Evolutionary conservation across 345 rosid genomes (phyloP).

Genomic region (Euphorbia peplus): DNA sequence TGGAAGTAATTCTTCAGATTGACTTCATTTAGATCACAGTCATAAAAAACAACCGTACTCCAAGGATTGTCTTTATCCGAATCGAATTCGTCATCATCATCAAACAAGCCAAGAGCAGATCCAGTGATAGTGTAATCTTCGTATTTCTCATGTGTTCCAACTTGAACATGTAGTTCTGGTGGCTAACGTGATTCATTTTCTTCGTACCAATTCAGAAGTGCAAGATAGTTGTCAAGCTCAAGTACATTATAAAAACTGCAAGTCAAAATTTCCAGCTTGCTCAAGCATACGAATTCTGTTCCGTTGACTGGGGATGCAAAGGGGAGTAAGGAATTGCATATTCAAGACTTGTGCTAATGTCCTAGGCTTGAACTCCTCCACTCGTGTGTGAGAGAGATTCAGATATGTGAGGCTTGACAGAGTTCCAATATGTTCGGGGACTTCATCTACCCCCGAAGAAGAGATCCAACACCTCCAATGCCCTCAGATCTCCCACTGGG

Average conservation of each 20-base stretch:
- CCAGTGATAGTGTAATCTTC: too few relatives aligned
- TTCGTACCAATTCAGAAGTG: neutral
- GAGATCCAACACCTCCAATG: conserved; percentile 19
- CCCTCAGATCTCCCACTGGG: conserved; percentile 9
- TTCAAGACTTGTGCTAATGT: conserved; percentile 7
- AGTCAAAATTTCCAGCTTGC: neutral
- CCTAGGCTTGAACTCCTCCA: neutral
- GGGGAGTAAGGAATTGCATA: conserved; percentile 7
- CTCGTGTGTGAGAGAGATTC: neutral
- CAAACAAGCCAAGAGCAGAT: too few relatives aligned
- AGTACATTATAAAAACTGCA: neutral
- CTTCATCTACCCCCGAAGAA: neutral
- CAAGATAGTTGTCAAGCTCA: neutral
- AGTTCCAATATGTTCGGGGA: conserved; percentile 15
- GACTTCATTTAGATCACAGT: neutral
- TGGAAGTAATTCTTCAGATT: neutral
- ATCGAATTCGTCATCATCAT: too few relatives aligned
- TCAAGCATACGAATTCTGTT: conserved; percentile 15
- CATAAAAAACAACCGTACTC: neutral
- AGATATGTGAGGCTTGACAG: conserved; percentile 19
- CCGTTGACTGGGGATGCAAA: neutral
- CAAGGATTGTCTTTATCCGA: too few relatives aligned
- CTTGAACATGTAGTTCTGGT: neutral
- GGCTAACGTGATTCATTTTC: neutral
- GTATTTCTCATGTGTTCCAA: too few relatives aligned